Conservation (phyloP, 78 protist species). For the Polysphondylium violaceum region DNA sequence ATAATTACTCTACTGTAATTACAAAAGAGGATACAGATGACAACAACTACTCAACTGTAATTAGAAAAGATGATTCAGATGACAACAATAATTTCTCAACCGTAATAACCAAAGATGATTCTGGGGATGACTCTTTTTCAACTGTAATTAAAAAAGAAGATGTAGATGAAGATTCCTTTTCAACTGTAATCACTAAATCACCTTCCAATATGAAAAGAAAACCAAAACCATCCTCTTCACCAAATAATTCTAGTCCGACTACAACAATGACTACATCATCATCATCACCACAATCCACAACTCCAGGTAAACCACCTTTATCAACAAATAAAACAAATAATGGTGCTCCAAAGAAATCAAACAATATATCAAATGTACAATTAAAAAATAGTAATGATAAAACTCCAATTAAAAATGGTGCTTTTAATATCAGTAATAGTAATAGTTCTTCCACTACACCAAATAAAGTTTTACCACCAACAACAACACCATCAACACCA, state of each 20-base stretch:
- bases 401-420: background rate
- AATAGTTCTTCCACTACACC: background rate
- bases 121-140: background rate
- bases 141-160: background rate
- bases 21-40: slow-evolving; percentile 19
- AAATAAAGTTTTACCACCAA: background rate
- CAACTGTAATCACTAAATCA: background rate
- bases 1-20: slow-evolving; percentile 51
- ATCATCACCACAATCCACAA: background rate
- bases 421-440: slow-evolving; percentile 38
- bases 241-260: background rate
- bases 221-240: slow-evolving; percentile 13
- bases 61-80: background rate
- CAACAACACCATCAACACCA: background rate
- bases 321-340: background rate
- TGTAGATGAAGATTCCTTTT: background rate
- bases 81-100: background rate
- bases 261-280: background rate
- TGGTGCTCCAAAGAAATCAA: slow-evolving; percentile 9
- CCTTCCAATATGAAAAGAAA: slow-evolving; percentile 6
- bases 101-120: slow-evolving; percentile 33
- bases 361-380: too few relatives aligned
- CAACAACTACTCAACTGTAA: slow-evolving; percentile 28
- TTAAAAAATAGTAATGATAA: slow-evolving; percentile 26
- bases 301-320: slow-evolving; percentile 40